phyloP scores from a whole-genome alignment of 768 basidiomycete species.

The Pholiota conissans region DNA sequence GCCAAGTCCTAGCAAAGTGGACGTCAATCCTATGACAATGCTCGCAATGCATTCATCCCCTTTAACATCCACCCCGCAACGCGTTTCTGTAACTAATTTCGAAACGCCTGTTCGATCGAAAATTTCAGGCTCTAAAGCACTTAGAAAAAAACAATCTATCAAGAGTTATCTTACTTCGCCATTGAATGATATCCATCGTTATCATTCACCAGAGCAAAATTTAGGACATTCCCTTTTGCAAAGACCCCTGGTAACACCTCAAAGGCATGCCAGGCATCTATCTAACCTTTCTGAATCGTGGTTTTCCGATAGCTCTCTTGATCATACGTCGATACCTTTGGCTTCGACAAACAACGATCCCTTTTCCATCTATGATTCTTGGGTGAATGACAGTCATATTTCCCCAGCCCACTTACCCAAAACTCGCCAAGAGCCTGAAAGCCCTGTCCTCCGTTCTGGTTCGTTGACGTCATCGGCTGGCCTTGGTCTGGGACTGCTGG shows the following conservation, averaged over 20 bases:
- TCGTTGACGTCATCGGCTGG: constrained; percentile 36
- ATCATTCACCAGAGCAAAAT: constrained; percentile 26
- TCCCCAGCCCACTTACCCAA: constrained; percentile 30
- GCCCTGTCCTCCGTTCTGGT: constrained; percentile 52
- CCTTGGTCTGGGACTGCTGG: constrained; percentile 54
- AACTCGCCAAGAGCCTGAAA: constrained; percentile 41
- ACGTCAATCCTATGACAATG: constrained; percentile 28
- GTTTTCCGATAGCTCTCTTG: constrained; percentile 34
- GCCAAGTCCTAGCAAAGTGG: constrained; percentile 44
- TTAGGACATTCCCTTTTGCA: constrained; percentile 48
- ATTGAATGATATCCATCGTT: constrained; percentile 34
- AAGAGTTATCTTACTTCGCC: constrained; percentile 24
- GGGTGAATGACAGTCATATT: constrained; percentile 25
- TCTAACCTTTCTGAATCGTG: constrained; percentile 43
- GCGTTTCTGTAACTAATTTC: constrained; percentile 10
- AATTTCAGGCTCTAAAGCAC: constrained; percentile 14
- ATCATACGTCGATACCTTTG: constrained; percentile 19
- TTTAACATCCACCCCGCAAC: constrained; percentile 20
- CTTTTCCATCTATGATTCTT: constrained; percentile 47
- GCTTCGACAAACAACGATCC: constrained; percentile 36
- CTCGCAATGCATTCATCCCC: constrained; percentile 35
- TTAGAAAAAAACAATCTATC: constrained; percentile 12
- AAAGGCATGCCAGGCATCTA: constrained; percentile 28
- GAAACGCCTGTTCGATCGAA: constrained; percentile 22
- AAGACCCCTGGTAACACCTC: constrained; percentile 16